phyloP scores from a whole-genome alignment of 2,329 filamentous ascomycete genomes.

The Fusarium falciforme region DNA sequence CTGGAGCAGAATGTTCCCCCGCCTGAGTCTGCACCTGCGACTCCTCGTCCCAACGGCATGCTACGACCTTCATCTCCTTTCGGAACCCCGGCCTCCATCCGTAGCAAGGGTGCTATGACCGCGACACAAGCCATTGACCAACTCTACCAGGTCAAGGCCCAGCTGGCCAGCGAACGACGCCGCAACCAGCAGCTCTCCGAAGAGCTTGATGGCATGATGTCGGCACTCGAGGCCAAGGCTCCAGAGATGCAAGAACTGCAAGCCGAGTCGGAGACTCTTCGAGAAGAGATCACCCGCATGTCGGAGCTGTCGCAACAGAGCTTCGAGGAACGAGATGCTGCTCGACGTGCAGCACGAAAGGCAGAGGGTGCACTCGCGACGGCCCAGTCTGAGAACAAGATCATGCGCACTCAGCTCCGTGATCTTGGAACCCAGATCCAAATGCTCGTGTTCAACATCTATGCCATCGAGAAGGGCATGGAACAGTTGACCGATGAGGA shows the following conservation, averaged over 20 bases:
- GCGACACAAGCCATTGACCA: constrained; percentile 74
- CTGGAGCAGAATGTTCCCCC: constrained; percentile 56
- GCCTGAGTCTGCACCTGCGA: constrained; percentile 66
- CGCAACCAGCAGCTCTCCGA: constrained; percentile 79
- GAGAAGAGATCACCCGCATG: constrained; percentile 84
- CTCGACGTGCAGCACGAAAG: constrained; percentile 82
- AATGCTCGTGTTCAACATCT: constrained; percentile 87
- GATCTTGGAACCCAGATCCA: constrained; percentile 93
- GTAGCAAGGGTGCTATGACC: constrained; percentile 66
- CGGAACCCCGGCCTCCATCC: constrained; percentile 68
- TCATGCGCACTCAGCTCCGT: constrained; percentile 86
- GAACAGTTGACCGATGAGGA: constrained; percentile 79
- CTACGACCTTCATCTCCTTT: constrained; percentile 70
- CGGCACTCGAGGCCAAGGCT: constrained; percentile 84
- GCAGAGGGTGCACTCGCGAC: constrained; percentile 78
- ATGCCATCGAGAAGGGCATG: constrained; percentile 83
- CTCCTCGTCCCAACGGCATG: constrained; percentile 69
- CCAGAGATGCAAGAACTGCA: constrained; percentile 90
- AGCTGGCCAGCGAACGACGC: constrained; percentile 79
- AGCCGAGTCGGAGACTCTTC: constrained; percentile 81
- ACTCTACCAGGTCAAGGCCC: constrained; percentile 74
- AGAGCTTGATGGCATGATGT: constrained; percentile 87
- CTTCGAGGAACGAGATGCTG: constrained; percentile 81
- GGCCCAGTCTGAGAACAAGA: constrained; percentile 75
- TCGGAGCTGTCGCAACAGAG: constrained; percentile 86